phyloP scores from a whole-genome alignment of 106 monocot species.

The Alisma plantagoaquatica region DNA sequence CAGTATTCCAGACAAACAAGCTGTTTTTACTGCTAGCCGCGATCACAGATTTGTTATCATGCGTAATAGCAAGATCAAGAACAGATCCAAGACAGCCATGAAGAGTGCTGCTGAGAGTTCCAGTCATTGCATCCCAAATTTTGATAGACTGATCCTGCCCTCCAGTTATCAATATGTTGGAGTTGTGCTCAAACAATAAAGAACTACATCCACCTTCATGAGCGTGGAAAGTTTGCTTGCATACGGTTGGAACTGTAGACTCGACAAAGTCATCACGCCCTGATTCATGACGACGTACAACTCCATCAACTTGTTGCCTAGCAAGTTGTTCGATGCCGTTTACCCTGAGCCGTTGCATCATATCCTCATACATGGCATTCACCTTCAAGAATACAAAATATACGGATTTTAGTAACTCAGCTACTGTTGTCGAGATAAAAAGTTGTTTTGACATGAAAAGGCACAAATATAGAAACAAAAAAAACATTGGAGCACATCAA shows the following conservation, averaged over 20 bases:
- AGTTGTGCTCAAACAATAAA: slow-evolving; percentile 51
- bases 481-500: background rate
- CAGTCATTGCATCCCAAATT: slow-evolving; percentile 65
- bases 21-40: slow-evolving; percentile 76
- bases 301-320: slow-evolving; percentile 72
- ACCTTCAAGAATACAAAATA: slow-evolving; percentile 28
- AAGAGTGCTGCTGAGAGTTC: slow-evolving; percentile 30
- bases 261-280: slow-evolving; percentile 37
- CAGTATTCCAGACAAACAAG: slow-evolving; percentile 54
- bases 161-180: slow-evolving; percentile 57
- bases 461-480: background rate
- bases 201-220: slow-evolving; percentile 90
- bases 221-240: slow-evolving; percentile 56
- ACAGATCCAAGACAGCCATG: slow-evolving; percentile 73
- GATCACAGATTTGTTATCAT: slow-evolving; percentile 67
- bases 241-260: slow-evolving; percentile 45
- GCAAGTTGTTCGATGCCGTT: slow-evolving; percentile 75
- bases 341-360: slow-evolving; percentile 46
- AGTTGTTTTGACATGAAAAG: background rate
- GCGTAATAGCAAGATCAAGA: slow-evolving; percentile 67
- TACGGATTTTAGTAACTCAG: background rate
- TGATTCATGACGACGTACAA: slow-evolving; percentile 66
- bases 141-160: slow-evolving; percentile 82
- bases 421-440: background rate
- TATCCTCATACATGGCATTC: slow-evolving; percentile 80